Evolutionary conservation across 352 stramenopile genomes (phyloP), one percentile per base, ranked within the genome.

Genomic region (Stephanocyclus meneghinianus): DNA sequence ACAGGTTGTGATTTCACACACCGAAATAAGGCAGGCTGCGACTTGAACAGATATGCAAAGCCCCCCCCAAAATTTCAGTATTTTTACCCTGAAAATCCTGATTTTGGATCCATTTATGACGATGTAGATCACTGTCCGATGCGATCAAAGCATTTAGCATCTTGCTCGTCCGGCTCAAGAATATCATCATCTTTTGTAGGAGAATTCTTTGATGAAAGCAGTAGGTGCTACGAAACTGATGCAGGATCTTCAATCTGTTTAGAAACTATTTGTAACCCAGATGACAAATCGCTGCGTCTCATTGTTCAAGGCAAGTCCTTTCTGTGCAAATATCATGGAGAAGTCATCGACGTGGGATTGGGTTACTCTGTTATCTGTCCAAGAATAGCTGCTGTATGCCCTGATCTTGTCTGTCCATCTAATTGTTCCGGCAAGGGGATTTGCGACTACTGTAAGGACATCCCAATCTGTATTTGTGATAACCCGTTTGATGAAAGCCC

Each of bases 401-500:
- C 76, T 44, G 45, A 80, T 60, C 29, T 84, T 59, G 51, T 84
- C 16, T 84, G 76, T 57, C 76, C 76, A 60, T 79, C 67, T 15
- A 78, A 76, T 42, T 84, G 76, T n/a, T 76, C 65, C 44, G 76
- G 76, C 35, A 79, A 73, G 45, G 76, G 76, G 15, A 30, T 72
- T 11, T 84, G 76, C 48, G 75, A 83, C 63, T 83, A 83, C 50
- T 75, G 74, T 40, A 86, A 82, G 44, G 61, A 83, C 57, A 40
- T 83, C 1, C 75, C 75, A 16, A 3, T 42, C 47, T 83, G 76
- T 60, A 78, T 83, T 29, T 83, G 76, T 37, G 69, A 78, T 47
- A 56, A 78, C 59, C 55, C 53, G 15, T 78, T 78, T 42, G 69
- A 78, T 66, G 11, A 65, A 47, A 72, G 59, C 32, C 11, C 60